Base-by-base conservation (phyloP, 2,329 filamentous ascomycete species). In the Aspergillus fumigatus region DNA sequence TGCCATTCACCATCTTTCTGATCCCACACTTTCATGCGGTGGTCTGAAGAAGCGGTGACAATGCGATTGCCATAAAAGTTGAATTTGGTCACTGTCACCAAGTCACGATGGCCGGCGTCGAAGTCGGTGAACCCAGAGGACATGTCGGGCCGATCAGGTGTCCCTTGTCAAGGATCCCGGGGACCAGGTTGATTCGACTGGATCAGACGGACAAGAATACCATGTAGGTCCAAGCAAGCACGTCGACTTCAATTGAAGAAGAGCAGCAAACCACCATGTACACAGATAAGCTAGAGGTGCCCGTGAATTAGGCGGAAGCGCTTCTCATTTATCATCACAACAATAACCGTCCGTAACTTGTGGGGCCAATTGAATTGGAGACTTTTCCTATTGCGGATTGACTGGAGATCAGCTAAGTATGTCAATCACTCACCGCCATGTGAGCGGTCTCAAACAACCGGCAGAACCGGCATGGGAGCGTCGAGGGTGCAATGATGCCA, bases 31-130 rank as follows among this genome's bases (percentile, higher is more conserved):
- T 92, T 91, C 67, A 97, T 88, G 72, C 89, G 90, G 73, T 96
- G 93, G 73, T 97, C 93, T 19, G 93, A 90, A 19, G 91, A 94
- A 35, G 91, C 92, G 2, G 92, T 94, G 45, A 92, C 89, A 79
- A 93, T 92, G 65, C 92, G 89, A 67, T 91, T 92, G 65, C 92
- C 93, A 73, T 96, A 96, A 63, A 87, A 87, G 74, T 97, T 97
- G 82, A 95, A 96, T 63, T 90, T 88, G 59, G 93, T 87, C 54
- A 90, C 88, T 62, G 92, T 87, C 52, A 95, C 89, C 48, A 94
- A 82, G 71, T 95, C 77, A 51, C 75, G 72, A 67, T 79, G 77
- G 58, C 74, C 75, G 40, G 76, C 70, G 58, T 77, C 75, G 62
- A 79, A 77, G 59, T 77, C 73, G 57, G 70, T 68, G 64, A 75